Evolutionary conservation across 2,329 filamentous ascomycete species (phyloP), one percentile per base, ranked within the genome.

Genomic region (Diplodia corticola): DNA sequence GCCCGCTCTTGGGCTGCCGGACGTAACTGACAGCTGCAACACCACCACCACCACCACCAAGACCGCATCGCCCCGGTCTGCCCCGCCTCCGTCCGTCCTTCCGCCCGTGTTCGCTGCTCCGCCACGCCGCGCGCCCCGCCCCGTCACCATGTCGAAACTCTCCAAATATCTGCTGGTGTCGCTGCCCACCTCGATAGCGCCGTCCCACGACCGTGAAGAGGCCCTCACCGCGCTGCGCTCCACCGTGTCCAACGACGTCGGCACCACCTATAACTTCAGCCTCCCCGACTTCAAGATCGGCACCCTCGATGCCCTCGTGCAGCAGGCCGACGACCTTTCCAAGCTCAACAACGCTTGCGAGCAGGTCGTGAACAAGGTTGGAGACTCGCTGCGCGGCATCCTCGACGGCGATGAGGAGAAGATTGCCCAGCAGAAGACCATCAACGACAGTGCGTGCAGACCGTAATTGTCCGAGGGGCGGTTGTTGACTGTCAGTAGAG

Each of bases 211-310:
- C 80, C 85, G 85, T 74, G 90, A 94, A 71, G 92, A 96, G 78
- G 92, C 94, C 70, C 83, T 97, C 71, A 86, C 88, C 55, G 86
- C 92, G 53, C 81, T 99, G 69, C 87, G 88, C 71, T 82, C 88
- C 65, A 92, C 89, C 49, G 84, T 97, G 65, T 84, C 87, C 59
- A 81, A 86, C 66, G 91, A 96, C 73, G 89, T 91, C 78, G 92
- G 91, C 76, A 87, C 86, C 63, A 89, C 92, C 53, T 82, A 88
- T 61, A 88, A 89, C 2, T 97, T 98, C 76, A 82, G 86, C 66
- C 90, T 98, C 69, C 95, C 95, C 22, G 90, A 93, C 70, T 97
- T 99, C 86, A 99, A 98, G 83, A 96, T 99, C 77, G 95, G 95
- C 67, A 97, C 95, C 0, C 85, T 99, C 44, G 95, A 99, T 81